Conservation (phyloP, 1,139 yeast genomes). For the Saccharomycopsis crataegensis region DNA sequence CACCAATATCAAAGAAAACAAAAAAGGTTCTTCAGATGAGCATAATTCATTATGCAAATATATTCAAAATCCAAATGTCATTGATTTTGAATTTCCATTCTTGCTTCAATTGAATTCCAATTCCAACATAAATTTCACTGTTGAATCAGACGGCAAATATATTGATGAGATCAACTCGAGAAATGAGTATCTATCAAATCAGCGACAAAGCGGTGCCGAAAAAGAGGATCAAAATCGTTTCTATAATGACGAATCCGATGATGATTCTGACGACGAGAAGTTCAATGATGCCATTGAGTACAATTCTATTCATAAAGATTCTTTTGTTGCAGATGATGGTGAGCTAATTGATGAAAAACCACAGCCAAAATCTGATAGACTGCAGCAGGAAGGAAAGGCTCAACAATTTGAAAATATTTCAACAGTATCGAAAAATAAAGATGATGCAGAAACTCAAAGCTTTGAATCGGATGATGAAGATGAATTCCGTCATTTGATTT, state of each 20-base stretch:
- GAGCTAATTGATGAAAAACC: slow-evolving; percentile 1
- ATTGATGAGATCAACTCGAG: slow-evolving; percentile 10
- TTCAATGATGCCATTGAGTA: slow-evolving; percentile 10
- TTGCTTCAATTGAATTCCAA: slow-evolving; percentile 5
- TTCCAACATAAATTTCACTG: slow-evolving; percentile 11
- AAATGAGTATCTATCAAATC: background rate
- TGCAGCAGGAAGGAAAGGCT: background rate
- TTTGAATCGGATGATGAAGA: slow-evolving; percentile 4
- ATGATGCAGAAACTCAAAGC: background rate
- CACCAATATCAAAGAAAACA: background rate
- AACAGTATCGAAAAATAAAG: background rate
- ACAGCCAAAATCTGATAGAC: background rate
- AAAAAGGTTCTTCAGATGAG: background rate
- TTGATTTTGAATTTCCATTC: slow-evolving; percentile 14
- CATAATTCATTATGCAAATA: slow-evolving; percentile 3
- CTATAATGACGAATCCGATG: background rate
- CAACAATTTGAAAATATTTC: too few relatives aligned
- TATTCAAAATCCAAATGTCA: slow-evolving; percentile 7
- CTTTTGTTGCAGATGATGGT: slow-evolving; percentile 5
- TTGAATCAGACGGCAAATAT: slow-evolving; percentile 15
- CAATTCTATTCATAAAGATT: background rate
- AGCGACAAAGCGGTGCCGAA: too few relatives aligned
- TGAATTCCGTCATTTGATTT: slow-evolving; percentile 13
- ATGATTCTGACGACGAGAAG: slow-evolving; percentile 1
- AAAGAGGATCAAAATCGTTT: background rate